Percentiles rank a stretch among this genome's conserved stretches.
phyloP scores from a whole-genome alignment of 805 yeast genomes.

The Wickerhamiella shivajii region DNA sequence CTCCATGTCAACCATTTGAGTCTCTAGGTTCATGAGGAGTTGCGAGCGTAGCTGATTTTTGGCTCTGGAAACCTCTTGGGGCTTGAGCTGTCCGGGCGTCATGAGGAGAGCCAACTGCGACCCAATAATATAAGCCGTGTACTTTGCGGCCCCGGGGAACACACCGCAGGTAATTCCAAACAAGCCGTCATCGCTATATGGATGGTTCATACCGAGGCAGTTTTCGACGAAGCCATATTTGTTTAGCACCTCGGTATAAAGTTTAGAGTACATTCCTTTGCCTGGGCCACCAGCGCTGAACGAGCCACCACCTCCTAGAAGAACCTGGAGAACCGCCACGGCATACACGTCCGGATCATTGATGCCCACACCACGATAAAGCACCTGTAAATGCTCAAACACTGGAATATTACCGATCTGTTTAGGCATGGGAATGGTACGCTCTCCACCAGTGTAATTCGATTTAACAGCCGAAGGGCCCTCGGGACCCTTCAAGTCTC shows the following conservation, averaged over 20 bases:
- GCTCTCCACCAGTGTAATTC: constrained; percentile 45
- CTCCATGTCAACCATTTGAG: constrained; percentile 85
- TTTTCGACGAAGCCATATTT: constrained; percentile 84
- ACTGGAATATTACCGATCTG: constrained; percentile 60
- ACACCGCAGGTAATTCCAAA: constrained; percentile 82
- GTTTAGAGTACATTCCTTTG: constrained; percentile 92
- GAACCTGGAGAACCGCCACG: constrained; percentile 73
- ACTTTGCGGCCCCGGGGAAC: constrained; percentile 72
- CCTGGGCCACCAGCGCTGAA: constrained; percentile 99
- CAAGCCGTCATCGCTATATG: constrained; percentile 79
- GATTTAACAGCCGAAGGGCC: constrained; percentile 25
- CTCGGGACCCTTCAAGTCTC: constrained; percentile 34
- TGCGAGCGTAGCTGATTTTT: constrained; percentile 84
- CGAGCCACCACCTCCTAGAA: constrained; percentile 94
- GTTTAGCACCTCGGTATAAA: constrained; percentile 81
- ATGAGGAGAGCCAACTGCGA: constrained; percentile 42
- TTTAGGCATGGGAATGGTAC: constrained; percentile 36
- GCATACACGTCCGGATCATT: constrained; percentile 80
- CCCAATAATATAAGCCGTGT: constrained; percentile 65
- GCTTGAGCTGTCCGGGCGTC: constrained; percentile 45
- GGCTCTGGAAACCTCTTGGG: constrained; percentile 70
- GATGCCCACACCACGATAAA: constrained; percentile 76
- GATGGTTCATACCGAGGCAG: constrained; percentile 76
- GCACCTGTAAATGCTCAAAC: constrained; percentile 71
- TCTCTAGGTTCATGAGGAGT: constrained; percentile 81